Percentiles rank a stretch among this genome's conserved stretches.
Evolutionary conservation across 2,329 filamentous ascomycete species (phyloP).

Genomic region (Penicillium sp.): DNA sequence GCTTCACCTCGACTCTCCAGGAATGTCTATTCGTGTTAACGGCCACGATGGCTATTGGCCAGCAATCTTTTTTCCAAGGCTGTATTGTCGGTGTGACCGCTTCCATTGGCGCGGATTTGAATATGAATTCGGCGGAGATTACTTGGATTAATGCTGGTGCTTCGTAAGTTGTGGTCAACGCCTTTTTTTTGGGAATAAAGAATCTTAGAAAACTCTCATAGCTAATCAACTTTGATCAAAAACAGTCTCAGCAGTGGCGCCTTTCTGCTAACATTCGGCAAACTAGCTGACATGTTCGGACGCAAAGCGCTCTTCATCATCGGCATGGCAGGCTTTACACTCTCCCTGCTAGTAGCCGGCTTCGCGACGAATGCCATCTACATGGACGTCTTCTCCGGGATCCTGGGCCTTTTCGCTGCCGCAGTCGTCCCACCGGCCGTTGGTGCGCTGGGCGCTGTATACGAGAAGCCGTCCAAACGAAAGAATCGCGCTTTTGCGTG

Average conservation of each 20-base stretch:
- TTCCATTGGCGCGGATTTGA: slow-evolving; percentile 61
- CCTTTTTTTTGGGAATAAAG: too few species aligned
- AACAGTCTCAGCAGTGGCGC: slow-evolving; percentile 63
- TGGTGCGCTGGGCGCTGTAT: slow-evolving; percentile 66
- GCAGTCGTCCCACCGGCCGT: slow-evolving; percentile 67
- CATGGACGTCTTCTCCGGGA: slow-evolving; percentile 65
- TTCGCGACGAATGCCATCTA: slow-evolving; percentile 63
- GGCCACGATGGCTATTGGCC: slow-evolving; percentile 68
- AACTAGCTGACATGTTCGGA: slow-evolving; percentile 68
- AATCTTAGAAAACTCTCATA: neutral
- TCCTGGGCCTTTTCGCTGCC: slow-evolving; percentile 67
- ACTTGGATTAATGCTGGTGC: slow-evolving; percentile 69
- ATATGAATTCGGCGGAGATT: slow-evolving; percentile 67
- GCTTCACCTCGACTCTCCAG: slow-evolving; percentile 65
- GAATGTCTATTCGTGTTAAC: slow-evolving; percentile 68
- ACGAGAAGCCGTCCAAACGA: slow-evolving; percentile 62
- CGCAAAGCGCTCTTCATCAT: slow-evolving; percentile 63
- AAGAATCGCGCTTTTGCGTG: slow-evolving; percentile 69
- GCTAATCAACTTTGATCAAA: slow-evolving; percentile 11
- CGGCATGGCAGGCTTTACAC: slow-evolving; percentile 62
- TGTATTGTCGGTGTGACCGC: slow-evolving; percentile 65
- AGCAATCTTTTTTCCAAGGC: slow-evolving; percentile 63
- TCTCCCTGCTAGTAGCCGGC: slow-evolving; percentile 61
- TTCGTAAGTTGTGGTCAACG: slow-evolving; percentile 46
- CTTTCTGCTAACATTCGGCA: slow-evolving; percentile 68